Percentiles rank a stretch among this genome's conserved stretches.
phyloP scores from a whole-genome alignment of 2,329 filamentous ascomycete genomes.

The Trichoderma citrinoviride region DNA sequence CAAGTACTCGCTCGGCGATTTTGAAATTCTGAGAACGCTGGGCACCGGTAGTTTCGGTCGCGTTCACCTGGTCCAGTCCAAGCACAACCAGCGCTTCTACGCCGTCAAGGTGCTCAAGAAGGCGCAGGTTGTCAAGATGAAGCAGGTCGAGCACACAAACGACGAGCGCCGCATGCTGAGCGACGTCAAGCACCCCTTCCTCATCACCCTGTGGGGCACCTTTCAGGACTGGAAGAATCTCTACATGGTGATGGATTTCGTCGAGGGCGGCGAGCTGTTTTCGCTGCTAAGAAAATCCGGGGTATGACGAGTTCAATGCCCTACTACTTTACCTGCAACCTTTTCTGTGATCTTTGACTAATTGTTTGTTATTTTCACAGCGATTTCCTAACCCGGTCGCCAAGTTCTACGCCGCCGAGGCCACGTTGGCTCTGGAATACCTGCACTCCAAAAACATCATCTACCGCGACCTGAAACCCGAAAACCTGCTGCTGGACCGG shows the following conservation, averaged over 20 bases:
- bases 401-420: conserved; percentile 98
- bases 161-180: conserved; percentile 95
- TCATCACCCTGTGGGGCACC: conserved; percentile 97
- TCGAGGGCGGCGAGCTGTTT: conserved; percentile 96
- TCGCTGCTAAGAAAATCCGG: conserved; percentile 93
- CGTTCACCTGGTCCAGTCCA: conserved; percentile 94
- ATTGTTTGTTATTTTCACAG: conserved; percentile 45
- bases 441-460: conserved; percentile 94
- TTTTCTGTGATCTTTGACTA: not conserved
- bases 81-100: conserved; percentile 97
- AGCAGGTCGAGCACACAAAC: conserved; percentile 99
- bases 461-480: conserved; percentile 94
- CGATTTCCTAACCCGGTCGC: conserved; percentile 97
- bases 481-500: conserved; percentile 86
- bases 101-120: conserved; percentile 99
- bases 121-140: conserved; percentile 98
- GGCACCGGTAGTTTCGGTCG: conserved; percentile 96
- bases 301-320: conserved; percentile 44
- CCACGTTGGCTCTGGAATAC: conserved; percentile 92
- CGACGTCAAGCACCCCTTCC: conserved; percentile 95
- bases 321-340: not conserved
- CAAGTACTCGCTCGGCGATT: conserved; percentile 92
- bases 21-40: conserved; percentile 83
- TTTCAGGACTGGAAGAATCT: conserved; percentile 94
- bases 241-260: conserved; percentile 99